These are phyloP conservation scores for Mycosphaerella sp. DNA, from an alignment of 2,329 filamentous ascomycete species.

Conservation along the genomic window DNA sequence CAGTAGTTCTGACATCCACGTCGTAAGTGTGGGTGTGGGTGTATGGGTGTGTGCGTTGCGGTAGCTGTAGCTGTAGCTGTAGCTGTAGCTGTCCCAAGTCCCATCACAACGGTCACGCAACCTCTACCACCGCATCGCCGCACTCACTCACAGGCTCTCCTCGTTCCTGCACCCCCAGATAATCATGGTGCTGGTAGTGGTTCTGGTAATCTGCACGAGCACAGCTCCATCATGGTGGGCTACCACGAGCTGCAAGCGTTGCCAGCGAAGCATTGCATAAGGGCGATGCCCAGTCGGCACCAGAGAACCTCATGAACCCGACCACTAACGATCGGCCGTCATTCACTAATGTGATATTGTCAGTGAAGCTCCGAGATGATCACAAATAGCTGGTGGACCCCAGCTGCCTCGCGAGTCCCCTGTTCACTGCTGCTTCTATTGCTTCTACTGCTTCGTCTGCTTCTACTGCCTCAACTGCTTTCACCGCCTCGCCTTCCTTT, in stretches of 20 bases:
- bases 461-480: too few relatives aligned
- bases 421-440: neutral
- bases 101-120: too few relatives aligned
- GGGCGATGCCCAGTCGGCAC: neutral
- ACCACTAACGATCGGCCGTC: neutral
- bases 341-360: neutral
- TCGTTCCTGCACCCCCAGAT: too few relatives aligned
- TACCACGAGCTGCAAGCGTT: conserved; percentile 6
- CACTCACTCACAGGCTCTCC: too few relatives aligned
- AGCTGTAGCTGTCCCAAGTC: too few relatives aligned
- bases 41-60: neutral
- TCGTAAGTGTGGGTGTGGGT: neutral
- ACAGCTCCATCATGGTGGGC: neutral
- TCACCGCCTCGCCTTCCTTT: neutral
- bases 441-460: neutral
- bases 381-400: conserved; percentile 1
- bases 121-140: too few relatives aligned
- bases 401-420: neutral
- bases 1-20: neutral
- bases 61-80: too few relatives aligned
- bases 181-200: too few relatives aligned
- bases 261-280: conserved; percentile 10
- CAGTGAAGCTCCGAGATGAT: neutral
- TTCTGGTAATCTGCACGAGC: conserved; percentile 2
- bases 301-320: neutral